These are phyloP conservation scores for Verticillium tricorpus DNA, from an alignment of 2,329 filamentous ascomycete genomes.

Conservation along the genomic window DNA sequence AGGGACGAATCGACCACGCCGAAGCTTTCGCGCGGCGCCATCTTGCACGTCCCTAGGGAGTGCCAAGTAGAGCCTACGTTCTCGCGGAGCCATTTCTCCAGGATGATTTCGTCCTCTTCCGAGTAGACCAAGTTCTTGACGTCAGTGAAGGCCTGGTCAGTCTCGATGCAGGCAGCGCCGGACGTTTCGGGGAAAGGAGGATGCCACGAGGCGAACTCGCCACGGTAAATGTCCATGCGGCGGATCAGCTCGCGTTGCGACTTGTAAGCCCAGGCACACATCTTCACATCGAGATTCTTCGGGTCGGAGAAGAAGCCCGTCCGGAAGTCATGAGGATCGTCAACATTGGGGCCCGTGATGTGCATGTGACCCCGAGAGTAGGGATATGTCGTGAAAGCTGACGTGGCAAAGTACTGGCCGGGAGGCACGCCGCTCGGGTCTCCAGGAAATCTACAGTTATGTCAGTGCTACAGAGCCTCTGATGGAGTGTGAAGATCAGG, in stretches of 20 bases:
- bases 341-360: conserved; percentile 40
- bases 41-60: conserved; percentile 36
- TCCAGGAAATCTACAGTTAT: conserved; percentile 28
- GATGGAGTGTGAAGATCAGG: background rate
- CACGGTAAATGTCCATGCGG: conserved; percentile 45
- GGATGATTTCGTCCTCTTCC: conserved; percentile 41
- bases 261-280: conserved; percentile 60
- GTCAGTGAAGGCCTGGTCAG: conserved; percentile 17
- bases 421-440: conserved; percentile 31
- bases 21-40: conserved; percentile 30
- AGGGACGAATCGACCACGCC: conserved; percentile 36
- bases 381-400: conserved; percentile 53
- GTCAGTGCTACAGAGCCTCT: no score
- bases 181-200: conserved; percentile 37
- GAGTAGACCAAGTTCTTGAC: conserved; percentile 40
- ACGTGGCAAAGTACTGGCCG: conserved; percentile 47
- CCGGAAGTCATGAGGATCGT: conserved; percentile 49
- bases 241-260: conserved; percentile 55
- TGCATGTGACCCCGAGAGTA: conserved; percentile 58
- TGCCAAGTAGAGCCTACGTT: conserved; percentile 37
- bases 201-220: conserved; percentile 35
- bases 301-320: conserved; percentile 51
- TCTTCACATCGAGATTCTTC: conserved; percentile 48
- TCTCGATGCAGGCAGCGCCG: conserved; percentile 26
- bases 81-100: conserved; percentile 36